Percentiles rank a stretch among this genome's conserved stretches.
Conservation (phyloP, 2,329 filamentous ascomycete species). For the Dissoconium aciculare region DNA sequence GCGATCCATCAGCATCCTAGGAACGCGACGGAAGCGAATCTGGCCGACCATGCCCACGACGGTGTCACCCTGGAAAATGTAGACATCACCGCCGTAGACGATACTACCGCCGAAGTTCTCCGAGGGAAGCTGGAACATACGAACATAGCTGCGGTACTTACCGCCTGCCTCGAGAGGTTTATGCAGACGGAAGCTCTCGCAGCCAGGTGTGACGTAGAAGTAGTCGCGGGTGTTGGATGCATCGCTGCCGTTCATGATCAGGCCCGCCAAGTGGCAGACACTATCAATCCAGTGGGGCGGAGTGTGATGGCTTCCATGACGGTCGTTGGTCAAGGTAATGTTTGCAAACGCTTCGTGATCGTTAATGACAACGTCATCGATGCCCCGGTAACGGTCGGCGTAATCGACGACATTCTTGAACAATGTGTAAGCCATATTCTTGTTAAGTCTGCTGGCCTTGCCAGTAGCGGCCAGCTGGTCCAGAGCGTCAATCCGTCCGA, state of each 20-base stretch:
- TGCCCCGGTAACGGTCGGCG: constrained; percentile 6
- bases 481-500: too few relatives aligned
- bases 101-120: too few relatives aligned
- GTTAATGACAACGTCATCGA: constrained; percentile 15
- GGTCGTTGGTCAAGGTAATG: constrained; percentile 7
- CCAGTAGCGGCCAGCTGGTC: too few relatives aligned
- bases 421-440: constrained; percentile 27
- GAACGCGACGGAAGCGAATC: too few relatives aligned
- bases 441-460: too few relatives aligned
- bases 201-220: constrained; percentile 25
- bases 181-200: constrained; percentile 13
- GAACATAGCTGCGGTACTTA: neutral
- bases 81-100: neutral
- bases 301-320: constrained; percentile 10
- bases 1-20: too few relatives aligned
- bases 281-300: constrained; percentile 25
- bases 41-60: too few relatives aligned
- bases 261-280: constrained; percentile 20
- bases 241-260: constrained; percentile 14
- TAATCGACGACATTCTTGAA: constrained; percentile 10
- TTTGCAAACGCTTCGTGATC: constrained; percentile 24
- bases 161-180: too few relatives aligned
- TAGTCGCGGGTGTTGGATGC: constrained; percentile 17
- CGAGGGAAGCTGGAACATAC: neutral
- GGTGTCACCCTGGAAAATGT: too few relatives aligned